These are phyloP conservation scores for Apiospora koreana DNA, from an alignment of 2,329 filamentous ascomycete species.

Conservation along the genomic window DNA sequence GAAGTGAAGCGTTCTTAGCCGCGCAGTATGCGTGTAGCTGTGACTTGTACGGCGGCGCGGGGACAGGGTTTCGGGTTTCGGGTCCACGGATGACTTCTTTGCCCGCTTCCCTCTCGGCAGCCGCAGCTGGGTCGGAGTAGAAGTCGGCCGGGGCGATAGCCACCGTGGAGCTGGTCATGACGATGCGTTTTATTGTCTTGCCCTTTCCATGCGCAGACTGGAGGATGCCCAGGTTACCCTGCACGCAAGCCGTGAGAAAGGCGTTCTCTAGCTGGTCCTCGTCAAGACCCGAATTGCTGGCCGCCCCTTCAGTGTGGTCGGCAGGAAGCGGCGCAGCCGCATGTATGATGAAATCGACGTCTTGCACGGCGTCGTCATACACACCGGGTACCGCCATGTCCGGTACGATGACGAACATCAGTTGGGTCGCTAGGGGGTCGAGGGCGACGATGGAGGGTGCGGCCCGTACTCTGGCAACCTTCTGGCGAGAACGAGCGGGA, in stretches of 20 bases:
- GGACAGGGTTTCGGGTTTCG: conserved; percentile 11
- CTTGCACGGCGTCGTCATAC: conserved; percentile 34
- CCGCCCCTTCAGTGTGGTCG: not conserved
- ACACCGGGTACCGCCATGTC: conserved; percentile 31
- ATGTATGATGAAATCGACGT: conserved; percentile 30
- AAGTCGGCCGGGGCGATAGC: conserved; percentile 23
- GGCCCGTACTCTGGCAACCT: conserved; percentile 28
- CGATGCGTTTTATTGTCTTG: conserved; percentile 25
- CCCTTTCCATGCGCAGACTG: conserved; percentile 20
- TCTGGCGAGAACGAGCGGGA: conserved; percentile 34
- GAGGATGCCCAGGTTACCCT: conserved; percentile 26
- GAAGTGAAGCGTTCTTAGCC: conserved; percentile 14
- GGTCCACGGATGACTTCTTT: conserved; percentile 1
- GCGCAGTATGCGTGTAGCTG: conserved; percentile 20
- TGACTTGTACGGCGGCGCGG: conserved; percentile 12
- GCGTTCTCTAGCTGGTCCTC: conserved; percentile 12
- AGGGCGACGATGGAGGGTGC: conserved; percentile 29
- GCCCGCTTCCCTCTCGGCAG: not conserved
- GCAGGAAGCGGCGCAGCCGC: conserved; percentile 25
- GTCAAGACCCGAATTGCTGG: conserved; percentile 26
- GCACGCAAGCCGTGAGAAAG: conserved; percentile 17
- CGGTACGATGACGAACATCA: conserved; percentile 34
- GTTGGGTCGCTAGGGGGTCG: conserved; percentile 21
- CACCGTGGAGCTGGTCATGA: conserved; percentile 31
- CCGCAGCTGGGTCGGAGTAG: not conserved